Conservation (phyloP, 2,329 filamentous ascomycete species). For the Cladosporium halotolerans region DNA sequence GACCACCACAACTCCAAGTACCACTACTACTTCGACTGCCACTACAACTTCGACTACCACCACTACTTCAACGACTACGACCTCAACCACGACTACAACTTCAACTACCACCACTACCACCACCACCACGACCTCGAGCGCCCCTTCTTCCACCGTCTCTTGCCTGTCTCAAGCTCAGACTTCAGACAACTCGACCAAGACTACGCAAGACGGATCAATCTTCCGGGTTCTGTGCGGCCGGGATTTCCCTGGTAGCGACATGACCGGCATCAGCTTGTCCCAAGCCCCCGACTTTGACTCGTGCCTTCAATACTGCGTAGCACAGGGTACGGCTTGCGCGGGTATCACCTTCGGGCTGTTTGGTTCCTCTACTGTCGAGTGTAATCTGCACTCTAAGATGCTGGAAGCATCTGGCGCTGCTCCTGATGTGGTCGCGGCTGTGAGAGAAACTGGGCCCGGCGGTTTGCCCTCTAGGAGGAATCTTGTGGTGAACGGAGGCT, state of each 20-base stretch:
- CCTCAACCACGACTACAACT: not conserved
- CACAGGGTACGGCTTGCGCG: not conserved
- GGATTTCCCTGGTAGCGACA: not conserved
- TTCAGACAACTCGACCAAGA: not conserved
- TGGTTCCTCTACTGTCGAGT: not conserved
- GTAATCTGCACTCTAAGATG: not conserved
- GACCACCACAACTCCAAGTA: too few relatives aligned
- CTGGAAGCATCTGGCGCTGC: not conserved
- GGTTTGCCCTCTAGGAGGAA: not conserved
- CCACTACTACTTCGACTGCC: not conserved
- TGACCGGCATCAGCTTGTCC: not conserved
- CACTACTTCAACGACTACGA: not conserved
- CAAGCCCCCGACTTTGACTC: not conserved
- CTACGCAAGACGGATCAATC: not conserved
- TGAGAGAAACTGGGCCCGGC: not conserved
- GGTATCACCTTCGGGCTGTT: not conserved
- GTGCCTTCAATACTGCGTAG: constrained; percentile 1
- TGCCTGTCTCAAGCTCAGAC: not conserved
- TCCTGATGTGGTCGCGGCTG: not conserved
- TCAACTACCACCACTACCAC: not conserved
- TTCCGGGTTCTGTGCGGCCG: not conserved
- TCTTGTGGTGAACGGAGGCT: not conserved
- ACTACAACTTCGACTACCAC: not conserved
- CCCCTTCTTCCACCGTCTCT: not conserved
- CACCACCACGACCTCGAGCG: not conserved